Conservation (phyloP, 345 rosid genomes). For the Tarenaya hassleriana region DNA sequence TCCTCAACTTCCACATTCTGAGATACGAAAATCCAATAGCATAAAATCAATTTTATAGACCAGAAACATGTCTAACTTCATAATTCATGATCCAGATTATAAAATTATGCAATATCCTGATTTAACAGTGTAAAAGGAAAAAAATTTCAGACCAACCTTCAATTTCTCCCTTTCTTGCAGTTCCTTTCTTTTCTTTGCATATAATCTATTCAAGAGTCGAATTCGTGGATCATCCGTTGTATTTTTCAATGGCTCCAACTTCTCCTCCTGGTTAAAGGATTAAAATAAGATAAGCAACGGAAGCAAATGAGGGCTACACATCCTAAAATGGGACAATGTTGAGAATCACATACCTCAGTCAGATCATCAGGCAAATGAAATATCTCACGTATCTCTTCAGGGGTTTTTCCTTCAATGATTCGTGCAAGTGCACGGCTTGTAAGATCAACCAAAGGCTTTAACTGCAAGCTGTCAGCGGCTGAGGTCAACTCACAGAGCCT, state of each 20-base stretch:
- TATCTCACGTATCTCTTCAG: slow-evolving; percentile 84
- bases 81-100: background rate
- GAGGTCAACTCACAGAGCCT: slow-evolving; percentile 86
- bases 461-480: slow-evolving; percentile 89
- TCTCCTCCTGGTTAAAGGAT: slow-evolving; percentile 62
- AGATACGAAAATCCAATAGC: slow-evolving; percentile 23
- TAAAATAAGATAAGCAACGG: slow-evolving; percentile 5
- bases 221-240: slow-evolving; percentile 80
- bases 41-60: slow-evolving; percentile 16
- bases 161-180: slow-evolving; percentile 64
- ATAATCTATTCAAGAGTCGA: slow-evolving; percentile 68
- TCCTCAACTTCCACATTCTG: slow-evolving; percentile 73
- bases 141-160: slow-evolving; percentile 42
- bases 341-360: slow-evolving; percentile 63
- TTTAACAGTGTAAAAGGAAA: slow-evolving; percentile 4
- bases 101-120: slow-evolving; percentile 10
- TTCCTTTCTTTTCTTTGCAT: slow-evolving; percentile 84
- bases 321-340: slow-evolving; percentile 11
- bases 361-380: slow-evolving; percentile 95
- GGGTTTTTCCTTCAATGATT: slow-evolving; percentile 75
- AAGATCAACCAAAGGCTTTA: slow-evolving; percentile 85
- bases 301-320: slow-evolving; percentile 17
- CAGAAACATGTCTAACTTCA: background rate
- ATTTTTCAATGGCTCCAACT: slow-evolving; percentile 81
- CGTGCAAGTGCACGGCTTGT: slow-evolving; percentile 87